Evolutionary conservation across 805 yeast genomes (phyloP).

Genomic region (Cyberlindnera lachancei): DNA sequence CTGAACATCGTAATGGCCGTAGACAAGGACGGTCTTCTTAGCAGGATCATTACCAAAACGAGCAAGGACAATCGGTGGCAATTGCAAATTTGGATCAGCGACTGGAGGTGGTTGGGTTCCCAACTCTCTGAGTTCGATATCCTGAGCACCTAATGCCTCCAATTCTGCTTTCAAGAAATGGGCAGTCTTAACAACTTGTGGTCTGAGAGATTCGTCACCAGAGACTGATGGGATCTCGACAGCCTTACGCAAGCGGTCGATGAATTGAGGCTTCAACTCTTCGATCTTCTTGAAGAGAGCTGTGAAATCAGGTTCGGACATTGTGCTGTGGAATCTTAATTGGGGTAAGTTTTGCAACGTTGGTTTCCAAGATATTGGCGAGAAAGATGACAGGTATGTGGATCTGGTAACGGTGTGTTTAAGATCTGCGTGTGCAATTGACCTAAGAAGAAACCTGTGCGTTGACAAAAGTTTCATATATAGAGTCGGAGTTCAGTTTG

Average conservation of each 20-base stretch:
- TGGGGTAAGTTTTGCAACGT: too few species aligned
- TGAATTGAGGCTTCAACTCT: constrained; percentile 67
- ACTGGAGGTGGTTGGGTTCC: constrained; percentile 94
- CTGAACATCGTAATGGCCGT: constrained; percentile 98
- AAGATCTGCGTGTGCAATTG: too few species aligned
- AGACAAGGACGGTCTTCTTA: constrained; percentile 84
- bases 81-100: constrained; percentile 50
- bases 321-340: constrained; percentile 9
- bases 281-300: constrained; percentile 37
- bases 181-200: constrained; percentile 85
- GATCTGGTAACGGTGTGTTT: too few species aligned
- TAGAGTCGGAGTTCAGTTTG: too few species aligned
- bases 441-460: too few species aligned
- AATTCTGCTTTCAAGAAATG: constrained; percentile 69
- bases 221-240: constrained; percentile 94
- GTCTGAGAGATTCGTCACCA: constrained; percentile 81
- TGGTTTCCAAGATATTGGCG: too few species aligned
- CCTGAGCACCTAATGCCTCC: constrained; percentile 66
- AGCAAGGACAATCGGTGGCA: constrained; percentile 94
- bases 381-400: too few species aligned
- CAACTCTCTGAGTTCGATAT: constrained; percentile 71
- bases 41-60: constrained; percentile 74
- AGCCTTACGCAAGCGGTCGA: constrained; percentile 69
- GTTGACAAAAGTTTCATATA: too few species aligned
- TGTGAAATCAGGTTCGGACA: constrained; percentile 14